These are phyloP conservation scores for Diospyros kaki DNA, from an alignment of 148 eudicot species.

Conservation along the genomic window DNA sequence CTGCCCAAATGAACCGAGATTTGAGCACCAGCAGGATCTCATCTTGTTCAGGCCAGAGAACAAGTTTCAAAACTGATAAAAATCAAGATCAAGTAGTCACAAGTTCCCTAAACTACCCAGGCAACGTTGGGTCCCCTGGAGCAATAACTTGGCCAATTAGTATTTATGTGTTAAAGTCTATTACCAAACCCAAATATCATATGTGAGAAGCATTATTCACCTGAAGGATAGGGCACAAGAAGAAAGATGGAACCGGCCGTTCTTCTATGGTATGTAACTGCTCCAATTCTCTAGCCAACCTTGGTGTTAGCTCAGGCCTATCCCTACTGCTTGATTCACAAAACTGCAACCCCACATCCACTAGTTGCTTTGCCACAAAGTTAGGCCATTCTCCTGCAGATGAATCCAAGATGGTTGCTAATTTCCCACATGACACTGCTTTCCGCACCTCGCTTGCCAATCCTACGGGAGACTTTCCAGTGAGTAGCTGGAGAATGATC, in stretches of 20 bases:
- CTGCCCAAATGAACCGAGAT: not conserved
- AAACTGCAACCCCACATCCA: slow-evolving; percentile 58
- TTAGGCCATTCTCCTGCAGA: slow-evolving; percentile 74
- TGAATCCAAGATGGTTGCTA: slow-evolving; percentile 57
- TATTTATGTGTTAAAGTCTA: not conserved
- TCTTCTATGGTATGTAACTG: slow-evolving; percentile 61
- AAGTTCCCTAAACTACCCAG: not conserved
- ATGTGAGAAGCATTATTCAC: slow-evolving; percentile 27
- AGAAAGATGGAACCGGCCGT: slow-evolving; percentile 57
- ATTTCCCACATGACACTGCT: slow-evolving; percentile 49
- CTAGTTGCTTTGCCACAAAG: slow-evolving; percentile 55
- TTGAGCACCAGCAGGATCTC: slow-evolving; percentile 1
- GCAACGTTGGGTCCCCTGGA: not conserved
- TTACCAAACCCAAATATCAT: not conserved
- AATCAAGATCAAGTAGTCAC: not conserved
- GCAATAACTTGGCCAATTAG: not conserved
- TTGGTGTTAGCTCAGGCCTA: slow-evolving; percentile 61
- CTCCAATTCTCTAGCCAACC: slow-evolving; percentile 61
- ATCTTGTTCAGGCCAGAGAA: not conserved
- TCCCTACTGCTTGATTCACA: slow-evolving; percentile 62
- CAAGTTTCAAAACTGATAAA: too few species aligned
- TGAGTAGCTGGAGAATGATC: slow-evolving; percentile 62
- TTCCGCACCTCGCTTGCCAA: slow-evolving; percentile 46
- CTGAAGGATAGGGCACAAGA: slow-evolving; percentile 69
- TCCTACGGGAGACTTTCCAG: slow-evolving; percentile 53